A percentile compares a stretch with the other conserved stretches of the same genome.
These are phyloP conservation scores for Cryomyces minteri DNA, from an alignment of 495 filamentous ascomycete species.

Conservation along the genomic window DNA sequence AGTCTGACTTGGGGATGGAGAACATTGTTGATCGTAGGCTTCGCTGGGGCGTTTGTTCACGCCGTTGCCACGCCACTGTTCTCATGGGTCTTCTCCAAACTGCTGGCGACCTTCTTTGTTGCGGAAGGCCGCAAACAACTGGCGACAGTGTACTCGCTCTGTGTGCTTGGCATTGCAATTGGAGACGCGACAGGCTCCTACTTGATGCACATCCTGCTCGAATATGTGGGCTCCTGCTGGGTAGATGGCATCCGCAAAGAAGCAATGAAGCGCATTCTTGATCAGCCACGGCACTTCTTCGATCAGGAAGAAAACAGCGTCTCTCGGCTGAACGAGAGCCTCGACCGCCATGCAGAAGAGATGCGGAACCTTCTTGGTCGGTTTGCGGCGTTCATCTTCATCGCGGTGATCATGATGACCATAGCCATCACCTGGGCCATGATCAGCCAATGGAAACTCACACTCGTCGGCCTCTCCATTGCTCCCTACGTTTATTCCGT, in stretches of 20 bases:
- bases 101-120: conserved; percentile 51
- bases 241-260: conserved; percentile 49
- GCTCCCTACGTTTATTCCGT: conserved; percentile 49
- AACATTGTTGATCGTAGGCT: conserved; percentile 37
- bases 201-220: conserved; percentile 49
- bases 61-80: conserved; percentile 60
- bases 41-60: conserved; percentile 40
- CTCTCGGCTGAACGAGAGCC: conserved; percentile 40
- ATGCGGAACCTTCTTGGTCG: conserved; percentile 66
- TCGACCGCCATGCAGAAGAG: conserved; percentile 76
- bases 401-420: conserved; percentile 41
- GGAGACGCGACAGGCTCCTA: conserved; percentile 46
- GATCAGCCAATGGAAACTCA: conserved; percentile 60
- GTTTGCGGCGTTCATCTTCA: conserved; percentile 51
- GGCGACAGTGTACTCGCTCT: conserved; percentile 47
- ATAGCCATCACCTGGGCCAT: conserved; percentile 60
- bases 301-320: conserved; percentile 48
- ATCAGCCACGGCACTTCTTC: conserved; percentile 76
- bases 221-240: conserved; percentile 60
- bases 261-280: conserved; percentile 51
- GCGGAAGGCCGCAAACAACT: conserved; percentile 21
- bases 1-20: conserved; percentile 32
- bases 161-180: conserved; percentile 48
- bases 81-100: conserved; percentile 55
- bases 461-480: conserved; percentile 52